These are phyloP conservation scores for Wallacemonas sp. DNA, from an alignment of 208 protist genomes.

Conservation along the genomic window DNA sequence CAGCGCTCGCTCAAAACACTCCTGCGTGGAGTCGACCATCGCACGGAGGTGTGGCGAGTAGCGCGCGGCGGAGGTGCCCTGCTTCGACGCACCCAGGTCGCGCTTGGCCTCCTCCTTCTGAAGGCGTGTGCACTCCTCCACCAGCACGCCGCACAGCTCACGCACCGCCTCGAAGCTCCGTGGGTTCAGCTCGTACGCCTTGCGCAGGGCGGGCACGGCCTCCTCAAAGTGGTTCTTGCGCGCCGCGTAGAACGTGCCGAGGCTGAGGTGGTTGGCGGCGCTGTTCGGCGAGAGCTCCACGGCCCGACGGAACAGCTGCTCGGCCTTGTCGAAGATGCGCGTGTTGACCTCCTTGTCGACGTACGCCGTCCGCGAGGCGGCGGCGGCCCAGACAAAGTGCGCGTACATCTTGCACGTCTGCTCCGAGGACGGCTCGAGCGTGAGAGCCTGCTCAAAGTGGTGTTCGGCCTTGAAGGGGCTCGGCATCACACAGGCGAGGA, in stretches of 20 bases:
- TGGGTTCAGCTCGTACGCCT: conserved; percentile 55
- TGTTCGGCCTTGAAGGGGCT: conserved; percentile 54
- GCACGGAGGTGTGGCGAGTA: conserved; percentile 35
- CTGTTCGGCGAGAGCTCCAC: conserved; percentile 47
- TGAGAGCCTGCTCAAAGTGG: conserved; percentile 63
- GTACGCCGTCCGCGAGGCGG: conserved; percentile 34
- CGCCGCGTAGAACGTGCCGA: conserved; percentile 71
- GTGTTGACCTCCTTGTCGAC: conserved; percentile 36
- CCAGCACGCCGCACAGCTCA: conserved; percentile 47
- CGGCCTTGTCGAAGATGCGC: conserved; percentile 48
- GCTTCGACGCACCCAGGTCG: conserved; percentile 24
- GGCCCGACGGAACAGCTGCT: conserved; percentile 50
- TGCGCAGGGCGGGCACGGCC: conserved; percentile 55
- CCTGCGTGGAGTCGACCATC: conserved; percentile 38
- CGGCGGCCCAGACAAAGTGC: conserved; percentile 63
- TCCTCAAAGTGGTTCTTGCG: conserved; percentile 65
- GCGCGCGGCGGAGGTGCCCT: neutral
- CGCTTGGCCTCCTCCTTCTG: conserved; percentile 36
- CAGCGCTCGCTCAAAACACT: conserved; percentile 49
- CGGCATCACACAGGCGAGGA: conserved; percentile 58
- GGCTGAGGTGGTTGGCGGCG: conserved; percentile 38
- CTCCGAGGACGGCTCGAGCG: conserved; percentile 45
- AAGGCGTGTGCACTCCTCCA: conserved; percentile 62
- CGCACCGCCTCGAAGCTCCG: conserved; percentile 57
- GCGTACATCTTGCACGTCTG: conserved; percentile 47